Evolutionary conservation across 2,329 filamentous ascomycete genomes (phyloP).

Genomic region (Fusarium sp.): DNA sequence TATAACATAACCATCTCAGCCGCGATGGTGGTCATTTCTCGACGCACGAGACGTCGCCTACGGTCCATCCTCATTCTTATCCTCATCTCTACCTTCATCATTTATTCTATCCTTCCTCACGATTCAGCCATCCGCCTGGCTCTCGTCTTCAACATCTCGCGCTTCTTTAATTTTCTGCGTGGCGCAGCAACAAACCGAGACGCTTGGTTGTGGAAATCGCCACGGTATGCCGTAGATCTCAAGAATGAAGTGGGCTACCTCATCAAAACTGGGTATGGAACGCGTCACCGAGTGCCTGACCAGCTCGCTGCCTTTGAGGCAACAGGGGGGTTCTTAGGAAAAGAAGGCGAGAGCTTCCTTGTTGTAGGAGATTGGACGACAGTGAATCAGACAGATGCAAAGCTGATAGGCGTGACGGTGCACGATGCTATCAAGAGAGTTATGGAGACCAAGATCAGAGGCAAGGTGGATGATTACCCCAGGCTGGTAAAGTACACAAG

Average conservation of each 20-base stretch:
- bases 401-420: constrained; percentile 49
- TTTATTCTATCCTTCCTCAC: constrained; percentile 47
- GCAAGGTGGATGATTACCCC: constrained; percentile 43
- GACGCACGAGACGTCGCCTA: constrained; percentile 46
- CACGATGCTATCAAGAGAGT: constrained; percentile 56
- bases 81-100: constrained; percentile 40
- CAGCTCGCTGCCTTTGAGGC: constrained; percentile 57
- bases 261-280: constrained; percentile 67
- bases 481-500: constrained; percentile 55
- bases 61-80: constrained; percentile 35
- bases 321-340: constrained; percentile 48
- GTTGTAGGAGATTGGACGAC: constrained; percentile 63
- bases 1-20: neutral
- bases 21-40: constrained; percentile 38
- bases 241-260: constrained; percentile 61
- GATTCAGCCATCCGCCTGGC: constrained; percentile 49
- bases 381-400: constrained; percentile 47
- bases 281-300: constrained; percentile 58
- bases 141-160: constrained; percentile 48
- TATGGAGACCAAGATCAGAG: constrained; percentile 46
- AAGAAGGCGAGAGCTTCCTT: constrained; percentile 56
- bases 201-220: constrained; percentile 53
- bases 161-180: constrained; percentile 47
- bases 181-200: constrained; percentile 48
- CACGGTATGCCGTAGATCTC: constrained; percentile 57